Evolutionary conservation across 768 basidiomycete species (phyloP), one percentile per base, ranked within the genome.

Genomic region (Scleroderma citrinum): DNA sequence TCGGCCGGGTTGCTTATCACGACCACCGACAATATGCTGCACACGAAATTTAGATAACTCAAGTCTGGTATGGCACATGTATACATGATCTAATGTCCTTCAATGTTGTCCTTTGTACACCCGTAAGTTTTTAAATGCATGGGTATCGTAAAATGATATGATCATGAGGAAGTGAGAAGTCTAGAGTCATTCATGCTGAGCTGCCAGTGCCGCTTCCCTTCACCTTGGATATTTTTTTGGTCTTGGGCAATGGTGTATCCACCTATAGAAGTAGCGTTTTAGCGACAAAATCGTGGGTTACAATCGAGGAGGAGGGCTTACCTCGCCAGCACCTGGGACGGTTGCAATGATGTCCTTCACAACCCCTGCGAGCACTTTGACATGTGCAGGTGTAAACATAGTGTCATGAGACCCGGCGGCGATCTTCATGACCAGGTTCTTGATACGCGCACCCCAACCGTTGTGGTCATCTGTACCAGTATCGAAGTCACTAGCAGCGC

Each of bases 311-410:
- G 8, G 30, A 32, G 16, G 17, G 32, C 43, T 44, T 21, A 44
- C 43, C 3, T 8, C 13, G 21, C 30, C 30, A 31, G 39, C 47
- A 21, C 39, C 38, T 10, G 39, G 38, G 20, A 41, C 29, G 8
- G 39, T 32, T 20, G 47, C 17, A 37, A 57, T 40, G 42, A 52
- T 48, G 42, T 57, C 53, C 45, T 57, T 57, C 23, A 57, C n/a
- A 32, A 63, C 61, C 0, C 55, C 50, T 31, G 63, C 61, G 1
- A 65, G 64, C 3, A 57, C 56, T 19, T 65, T 65, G 17, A 65
- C 63, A 20, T 65, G 57, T 19, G 64, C 62, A 44, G 64, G 63
- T 2, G 64, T 60, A 31, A 65, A 65, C 63, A 65, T 63, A 2
- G 64, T 63, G 49, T 65, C 63, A n/a, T 65, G 63, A 2, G 56